A percentile compares a stretch with the other conserved stretches of the same genome.
phyloP scores from a whole-genome alignment of 2,329 filamentous ascomycete genomes.

The Aspergillus clavatus region DNA sequence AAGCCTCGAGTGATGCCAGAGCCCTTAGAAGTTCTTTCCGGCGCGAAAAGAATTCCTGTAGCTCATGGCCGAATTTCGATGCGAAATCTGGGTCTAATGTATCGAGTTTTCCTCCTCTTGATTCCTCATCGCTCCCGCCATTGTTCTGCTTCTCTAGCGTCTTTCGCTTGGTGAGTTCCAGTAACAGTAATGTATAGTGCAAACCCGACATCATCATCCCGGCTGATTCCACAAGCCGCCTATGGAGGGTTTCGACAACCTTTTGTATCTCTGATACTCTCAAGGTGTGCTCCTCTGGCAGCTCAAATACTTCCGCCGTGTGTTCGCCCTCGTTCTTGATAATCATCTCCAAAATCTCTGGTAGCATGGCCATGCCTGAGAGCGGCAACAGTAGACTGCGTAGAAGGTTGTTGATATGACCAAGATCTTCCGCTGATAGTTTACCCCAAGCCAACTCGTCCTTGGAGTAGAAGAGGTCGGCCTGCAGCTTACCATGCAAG shows the following conservation, averaged over 20 bases:
- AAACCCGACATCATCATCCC: slow-evolving; percentile 57
- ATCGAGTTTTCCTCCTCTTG: slow-evolving; percentile 45
- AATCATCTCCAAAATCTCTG: slow-evolving; percentile 57
- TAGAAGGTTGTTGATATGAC: slow-evolving; percentile 54
- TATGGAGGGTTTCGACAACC: slow-evolving; percentile 23
- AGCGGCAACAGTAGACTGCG: slow-evolving; percentile 60
- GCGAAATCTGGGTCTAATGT: slow-evolving; percentile 57
- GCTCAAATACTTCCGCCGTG: neutral
- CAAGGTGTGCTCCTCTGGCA: slow-evolving; percentile 6
- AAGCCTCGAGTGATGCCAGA: slow-evolving; percentile 39
- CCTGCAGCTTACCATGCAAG: slow-evolving; percentile 59
- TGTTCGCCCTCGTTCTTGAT: slow-evolving; percentile 21
- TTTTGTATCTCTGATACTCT: slow-evolving; percentile 20
- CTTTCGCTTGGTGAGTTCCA: slow-evolving; percentile 40
- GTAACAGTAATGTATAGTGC: slow-evolving; percentile 53
- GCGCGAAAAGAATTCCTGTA: slow-evolving; percentile 50
- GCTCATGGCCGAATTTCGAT: slow-evolving; percentile 47
- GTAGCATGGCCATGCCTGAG: slow-evolving; percentile 62
- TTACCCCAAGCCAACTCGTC: slow-evolving; percentile 68
- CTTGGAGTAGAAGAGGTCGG: slow-evolving; percentile 66
- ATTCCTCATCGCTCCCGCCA: slow-evolving; percentile 44
- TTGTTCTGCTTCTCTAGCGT: slow-evolving; percentile 32
- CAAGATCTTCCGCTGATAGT: slow-evolving; percentile 60
- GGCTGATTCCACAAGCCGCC: slow-evolving; percentile 56
- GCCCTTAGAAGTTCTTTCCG: slow-evolving; percentile 46